phyloP scores from a whole-genome alignment of 2,329 filamentous ascomycete species.

The Bertia moriformis region DNA sequence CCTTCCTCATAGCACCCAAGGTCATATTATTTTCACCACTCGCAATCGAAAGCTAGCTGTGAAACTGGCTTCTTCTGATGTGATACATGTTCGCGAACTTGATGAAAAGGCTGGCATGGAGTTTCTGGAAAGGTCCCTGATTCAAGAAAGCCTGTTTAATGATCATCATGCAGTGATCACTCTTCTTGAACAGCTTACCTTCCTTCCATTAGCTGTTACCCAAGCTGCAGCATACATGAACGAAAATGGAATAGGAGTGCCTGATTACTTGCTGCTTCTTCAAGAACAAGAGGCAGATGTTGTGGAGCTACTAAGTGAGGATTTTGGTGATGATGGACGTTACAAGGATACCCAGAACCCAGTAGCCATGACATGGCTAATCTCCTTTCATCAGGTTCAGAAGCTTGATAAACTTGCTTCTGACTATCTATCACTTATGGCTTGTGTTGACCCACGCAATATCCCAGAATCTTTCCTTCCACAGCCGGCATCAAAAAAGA shows the following conservation, averaged over 20 bases:
- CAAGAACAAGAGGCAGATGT: slow-evolving; percentile 2
- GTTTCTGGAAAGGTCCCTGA: not conserved
- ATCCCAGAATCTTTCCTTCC: not conserved
- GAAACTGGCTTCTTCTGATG: not conserved
- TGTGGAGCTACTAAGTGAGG: slow-evolving; percentile 5
- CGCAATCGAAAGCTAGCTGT: not conserved
- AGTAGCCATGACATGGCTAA: slow-evolving; percentile 6
- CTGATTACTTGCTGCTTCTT: slow-evolving; percentile 2
- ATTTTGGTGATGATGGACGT: slow-evolving; percentile 4
- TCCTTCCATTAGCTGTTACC: slow-evolving; percentile 5
- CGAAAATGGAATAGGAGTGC: not conserved
- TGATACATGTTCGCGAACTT: not conserved
- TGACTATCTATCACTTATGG: not conserved
- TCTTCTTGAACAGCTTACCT: slow-evolving; percentile 1
- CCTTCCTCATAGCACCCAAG: not conserved
- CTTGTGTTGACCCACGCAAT: not conserved
- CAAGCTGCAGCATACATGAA: slow-evolving; percentile 5
- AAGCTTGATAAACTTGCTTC: not conserved
- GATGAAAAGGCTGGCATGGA: not conserved
- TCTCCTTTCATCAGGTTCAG: slow-evolving; percentile 6
- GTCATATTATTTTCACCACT: not conserved
- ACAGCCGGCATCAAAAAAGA: not conserved
- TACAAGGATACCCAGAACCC: slow-evolving; percentile 4
- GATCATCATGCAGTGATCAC: not conserved
- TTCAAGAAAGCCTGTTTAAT: not conserved